Evolutionary conservation across 805 yeast species (phyloP).

Genomic region (Pichia rugopelliculosa): DNA sequence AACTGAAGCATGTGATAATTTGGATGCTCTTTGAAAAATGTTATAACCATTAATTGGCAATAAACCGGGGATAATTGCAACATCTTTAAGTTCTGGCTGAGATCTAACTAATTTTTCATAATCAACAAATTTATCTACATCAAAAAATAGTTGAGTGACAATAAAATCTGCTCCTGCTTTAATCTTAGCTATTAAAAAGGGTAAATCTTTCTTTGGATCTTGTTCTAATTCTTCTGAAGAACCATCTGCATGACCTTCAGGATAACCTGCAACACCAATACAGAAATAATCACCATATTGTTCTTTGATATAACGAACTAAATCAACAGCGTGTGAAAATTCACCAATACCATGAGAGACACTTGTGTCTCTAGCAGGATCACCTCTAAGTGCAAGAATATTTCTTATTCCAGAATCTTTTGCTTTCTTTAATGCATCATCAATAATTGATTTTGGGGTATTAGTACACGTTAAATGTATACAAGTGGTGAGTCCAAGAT

Average conservation of each 20-base stretch:
- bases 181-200: constrained; percentile 74
- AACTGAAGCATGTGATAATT: constrained; percentile 77
- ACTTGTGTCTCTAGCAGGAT: constrained; percentile 69
- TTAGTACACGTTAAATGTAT: constrained; percentile 95
- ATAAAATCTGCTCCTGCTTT: constrained; percentile 94
- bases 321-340: constrained; percentile 76
- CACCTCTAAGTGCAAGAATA: constrained; percentile 90
- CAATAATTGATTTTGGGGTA: constrained; percentile 69
- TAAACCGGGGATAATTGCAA: constrained; percentile 76
- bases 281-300: constrained; percentile 78
- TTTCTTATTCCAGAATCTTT: constrained; percentile 74
- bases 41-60: constrained; percentile 86
- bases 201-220: constrained; percentile 61
- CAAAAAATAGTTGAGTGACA: constrained; percentile 86
- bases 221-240: constrained; percentile 56
- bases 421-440: constrained; percentile 67
- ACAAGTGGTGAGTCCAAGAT: constrained; percentile 80
- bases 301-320: constrained; percentile 69
- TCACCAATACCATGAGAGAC: constrained; percentile 45
- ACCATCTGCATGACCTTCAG: constrained; percentile 95
- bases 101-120: constrained; percentile 51
- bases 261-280: constrained; percentile 95
- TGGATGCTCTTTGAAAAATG: constrained; percentile 82
- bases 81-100: constrained; percentile 30
- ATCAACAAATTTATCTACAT: constrained; percentile 63